Conservation (phyloP, 106 monocot genomes). For the Narthecium ossifragum region DNA sequence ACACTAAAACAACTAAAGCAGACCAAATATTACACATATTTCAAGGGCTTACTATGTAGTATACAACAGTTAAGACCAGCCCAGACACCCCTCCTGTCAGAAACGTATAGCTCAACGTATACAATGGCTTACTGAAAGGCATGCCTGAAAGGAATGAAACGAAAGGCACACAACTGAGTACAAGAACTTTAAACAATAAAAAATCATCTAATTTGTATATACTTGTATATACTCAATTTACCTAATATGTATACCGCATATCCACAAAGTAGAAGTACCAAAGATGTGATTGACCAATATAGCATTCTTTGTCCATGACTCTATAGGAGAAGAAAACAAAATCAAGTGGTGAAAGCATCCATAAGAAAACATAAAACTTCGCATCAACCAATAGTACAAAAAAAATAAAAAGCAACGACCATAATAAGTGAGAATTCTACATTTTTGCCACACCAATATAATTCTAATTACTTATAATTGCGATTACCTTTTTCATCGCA, state of each 20-base stretch:
- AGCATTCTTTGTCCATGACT: conserved; percentile 43
- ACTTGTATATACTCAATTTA: conserved; percentile 13
- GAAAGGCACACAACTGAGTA: neutral
- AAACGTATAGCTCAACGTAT: conserved; percentile 86
- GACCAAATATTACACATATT: too few relatives aligned
- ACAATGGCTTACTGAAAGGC: conserved; percentile 95
- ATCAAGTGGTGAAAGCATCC: neutral
- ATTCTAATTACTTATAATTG: too few relatives aligned
- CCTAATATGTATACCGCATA: conserved; percentile 48
- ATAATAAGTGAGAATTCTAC: too few relatives aligned
- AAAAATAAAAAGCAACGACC: too few relatives aligned
- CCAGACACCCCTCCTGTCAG: conserved; percentile 73
- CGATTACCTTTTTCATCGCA: too few relatives aligned
- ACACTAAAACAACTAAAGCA: too few relatives aligned
- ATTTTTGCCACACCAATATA: too few relatives aligned
- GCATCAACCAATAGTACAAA: too few relatives aligned
- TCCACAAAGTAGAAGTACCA: conserved; percentile 45
- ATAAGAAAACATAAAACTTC: too few relatives aligned
- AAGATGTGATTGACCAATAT: conserved; percentile 56
- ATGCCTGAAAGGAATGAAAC: conserved; percentile 46
- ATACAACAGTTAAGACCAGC: conserved; percentile 49
- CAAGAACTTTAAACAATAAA: neutral
- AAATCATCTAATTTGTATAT: neutral
- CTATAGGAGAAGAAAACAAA: conserved; percentile 24
- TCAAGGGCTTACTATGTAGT: conserved; percentile 54